Evolutionary conservation across 768 basidiomycete genomes (phyloP).

Genomic region (Termitomyces sp.): DNA sequence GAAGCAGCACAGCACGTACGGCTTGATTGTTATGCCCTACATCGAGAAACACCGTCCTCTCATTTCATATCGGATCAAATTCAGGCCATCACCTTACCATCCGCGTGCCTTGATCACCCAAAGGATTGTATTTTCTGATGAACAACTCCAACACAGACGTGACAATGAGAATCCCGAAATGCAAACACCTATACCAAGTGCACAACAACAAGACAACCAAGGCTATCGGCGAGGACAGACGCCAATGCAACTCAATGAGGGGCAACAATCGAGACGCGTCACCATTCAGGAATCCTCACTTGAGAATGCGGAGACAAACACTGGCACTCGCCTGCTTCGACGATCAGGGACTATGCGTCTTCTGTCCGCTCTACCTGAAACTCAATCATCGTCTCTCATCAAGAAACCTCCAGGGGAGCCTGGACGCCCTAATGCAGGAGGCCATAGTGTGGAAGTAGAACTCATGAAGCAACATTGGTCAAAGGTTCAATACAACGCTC

Average conservation of each 20-base stretch:
- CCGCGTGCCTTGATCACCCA: background rate
- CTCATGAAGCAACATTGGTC: background rate
- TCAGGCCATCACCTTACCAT: background rate
- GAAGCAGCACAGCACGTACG: too few species aligned
- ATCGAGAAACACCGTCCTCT: background rate
- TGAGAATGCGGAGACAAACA: background rate
- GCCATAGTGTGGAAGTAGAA: background rate
- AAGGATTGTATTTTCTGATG: background rate
- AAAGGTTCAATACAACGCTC: background rate
- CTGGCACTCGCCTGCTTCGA: background rate
- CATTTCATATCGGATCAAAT: background rate
- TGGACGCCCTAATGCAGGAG: background rate
- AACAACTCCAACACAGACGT: background rate
- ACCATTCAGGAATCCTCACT: background rate
- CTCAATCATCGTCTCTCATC: background rate
- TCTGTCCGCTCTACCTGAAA: background rate
- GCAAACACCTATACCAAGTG: background rate
- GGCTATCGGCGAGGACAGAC: background rate
- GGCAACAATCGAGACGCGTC: background rate
- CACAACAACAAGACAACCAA: background rate
- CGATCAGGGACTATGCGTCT: background rate
- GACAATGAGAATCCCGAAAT: background rate
- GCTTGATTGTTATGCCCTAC: background rate
- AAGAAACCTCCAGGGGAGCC: background rate
- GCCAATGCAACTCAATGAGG: too few species aligned